Conservation (phyloP, 1,284 basidiomycete species). For the Tremellales sp. region DNA sequence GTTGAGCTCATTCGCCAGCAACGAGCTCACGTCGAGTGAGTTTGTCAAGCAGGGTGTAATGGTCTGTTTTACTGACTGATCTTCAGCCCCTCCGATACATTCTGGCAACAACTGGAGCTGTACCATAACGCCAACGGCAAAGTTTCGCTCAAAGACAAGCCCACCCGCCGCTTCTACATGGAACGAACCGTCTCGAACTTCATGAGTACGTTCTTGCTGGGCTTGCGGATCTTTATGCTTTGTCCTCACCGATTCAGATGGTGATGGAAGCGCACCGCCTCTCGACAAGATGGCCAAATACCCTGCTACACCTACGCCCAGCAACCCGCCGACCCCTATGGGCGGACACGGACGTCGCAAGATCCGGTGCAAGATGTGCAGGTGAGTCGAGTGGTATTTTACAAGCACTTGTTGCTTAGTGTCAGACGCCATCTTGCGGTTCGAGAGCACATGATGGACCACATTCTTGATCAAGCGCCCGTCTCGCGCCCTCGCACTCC, state of each 20-base stretch:
- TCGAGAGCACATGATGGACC: slow-evolving; percentile 86
- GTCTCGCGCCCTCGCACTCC: slow-evolving; percentile 41
- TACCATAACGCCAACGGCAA: slow-evolving; percentile 68
- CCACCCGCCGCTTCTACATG: slow-evolving; percentile 73
- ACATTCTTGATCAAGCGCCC: slow-evolving; percentile 55
- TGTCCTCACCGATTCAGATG: slow-evolving; percentile 45
- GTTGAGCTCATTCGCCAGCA: slow-evolving; percentile 62
- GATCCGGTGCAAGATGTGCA: slow-evolving; percentile 88
- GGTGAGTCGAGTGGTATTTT: slow-evolving; percentile 50
- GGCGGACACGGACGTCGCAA: slow-evolving; percentile 42
- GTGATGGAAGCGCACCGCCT: slow-evolving; percentile 59
- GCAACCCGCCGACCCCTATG: slow-evolving; percentile 58
- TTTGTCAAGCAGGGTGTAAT: background rate
- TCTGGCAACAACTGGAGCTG: slow-evolving; percentile 69
- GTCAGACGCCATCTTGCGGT: slow-evolving; percentile 74
- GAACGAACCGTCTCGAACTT: slow-evolving; percentile 67
- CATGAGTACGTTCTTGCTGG: slow-evolving; percentile 57
- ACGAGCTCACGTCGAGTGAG: slow-evolving; percentile 64
- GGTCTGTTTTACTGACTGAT: background rate
- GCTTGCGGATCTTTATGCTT: background rate
- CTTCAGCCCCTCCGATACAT: slow-evolving; percentile 71
- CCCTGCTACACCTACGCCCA: slow-evolving; percentile 63
- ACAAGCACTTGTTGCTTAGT: background rate
- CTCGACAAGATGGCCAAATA: slow-evolving; percentile 71
- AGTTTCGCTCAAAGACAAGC: slow-evolving; percentile 64